Percentiles rank a stretch among this genome's conserved stretches.
Conservation (phyloP, 2,329 filamentous ascomycete species). For the Nemania sp. region DNA sequence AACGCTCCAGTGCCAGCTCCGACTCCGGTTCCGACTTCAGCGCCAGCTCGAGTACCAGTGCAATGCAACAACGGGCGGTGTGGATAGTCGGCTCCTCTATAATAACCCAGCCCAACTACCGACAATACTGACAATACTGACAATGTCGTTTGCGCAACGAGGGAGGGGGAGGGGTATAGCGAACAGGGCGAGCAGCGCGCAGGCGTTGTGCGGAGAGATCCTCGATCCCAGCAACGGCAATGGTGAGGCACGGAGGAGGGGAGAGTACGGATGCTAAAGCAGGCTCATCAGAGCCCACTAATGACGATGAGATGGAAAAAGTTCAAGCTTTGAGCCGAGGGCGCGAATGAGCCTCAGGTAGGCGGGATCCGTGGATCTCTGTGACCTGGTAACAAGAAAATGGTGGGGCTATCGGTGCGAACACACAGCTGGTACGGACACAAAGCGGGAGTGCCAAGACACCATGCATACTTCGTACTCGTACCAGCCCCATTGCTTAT, state of each 20-base stretch:
- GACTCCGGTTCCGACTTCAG: neutral
- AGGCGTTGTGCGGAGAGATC: neutral
- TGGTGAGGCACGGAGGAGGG: neutral
- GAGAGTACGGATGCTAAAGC: neutral
- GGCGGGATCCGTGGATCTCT: no score
- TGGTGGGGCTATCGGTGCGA: no score
- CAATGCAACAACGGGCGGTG: neutral
- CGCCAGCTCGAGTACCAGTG: neutral
- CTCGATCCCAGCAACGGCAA: neutral
- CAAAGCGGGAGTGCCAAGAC: no score
- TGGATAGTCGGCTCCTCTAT: neutral
- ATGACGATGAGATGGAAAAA: conserved; percentile 26
- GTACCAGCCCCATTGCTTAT: no score
- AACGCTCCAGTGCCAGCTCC: neutral
- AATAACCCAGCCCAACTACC: neutral
- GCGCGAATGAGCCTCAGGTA: conserved; percentile 14
- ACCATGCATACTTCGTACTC: no score
- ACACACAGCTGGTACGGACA: no score
- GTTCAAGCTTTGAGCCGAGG: conserved; percentile 5
- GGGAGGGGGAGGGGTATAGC: conserved; percentile 2
- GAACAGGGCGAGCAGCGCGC: conserved; percentile 1
- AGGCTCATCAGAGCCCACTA: conserved; percentile 13
- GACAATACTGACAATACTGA: no score
- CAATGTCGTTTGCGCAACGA: no score
- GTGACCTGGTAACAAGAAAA: no score